Base-by-base conservation (phyloP, 192 early-diverging fungal species). In the Geosiphon pyriformis region DNA sequence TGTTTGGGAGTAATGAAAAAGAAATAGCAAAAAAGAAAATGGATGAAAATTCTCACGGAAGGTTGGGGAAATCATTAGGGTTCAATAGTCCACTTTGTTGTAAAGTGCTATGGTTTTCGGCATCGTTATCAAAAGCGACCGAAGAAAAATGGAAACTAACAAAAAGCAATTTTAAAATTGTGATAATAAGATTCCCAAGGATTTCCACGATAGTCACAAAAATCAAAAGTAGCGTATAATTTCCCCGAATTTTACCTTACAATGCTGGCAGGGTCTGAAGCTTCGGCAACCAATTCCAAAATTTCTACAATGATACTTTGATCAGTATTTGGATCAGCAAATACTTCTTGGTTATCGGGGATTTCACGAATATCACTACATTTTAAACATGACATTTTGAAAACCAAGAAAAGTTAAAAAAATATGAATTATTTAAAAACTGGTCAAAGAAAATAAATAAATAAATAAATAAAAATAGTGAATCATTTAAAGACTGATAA, bases 271-370 rank as follows among this genome's bases (percentile, higher is more conserved):
- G 79, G 78, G 17, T 83, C 74, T 27, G 67, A 7, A 6, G 74
- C 65, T 12, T 88, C 82, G 4, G 69, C 35, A 1, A 78, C 85
- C 50, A 80, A 56, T 60, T 97, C 87, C 58, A 97, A 75, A 30
- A 97, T 78, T 73, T 97, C 94, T 26, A 97, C 70, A 42, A 97
- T 92, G 6, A 97, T 72, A 74, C 90, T 93, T 61, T 88, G 86
- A 67, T 92, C 87, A 4, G 81, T 86, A 4, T 63, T 74, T 26
- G 72, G 72, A 59, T 88, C 78, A 7, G 88, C 85, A 74, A 91
- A 97, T 4, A 95, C 94, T 69, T 97, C 94, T 74, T 97, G 94
- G 73, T 94, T 87, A 76, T 92, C 89, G 0, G 94, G 93, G 0
- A 97, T 82, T 49, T 90, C 71, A 30, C 94, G 88, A 15, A 95